Base-by-base conservation (phyloP, 306 rosid species). In the Gleditsia sinensis region DNA sequence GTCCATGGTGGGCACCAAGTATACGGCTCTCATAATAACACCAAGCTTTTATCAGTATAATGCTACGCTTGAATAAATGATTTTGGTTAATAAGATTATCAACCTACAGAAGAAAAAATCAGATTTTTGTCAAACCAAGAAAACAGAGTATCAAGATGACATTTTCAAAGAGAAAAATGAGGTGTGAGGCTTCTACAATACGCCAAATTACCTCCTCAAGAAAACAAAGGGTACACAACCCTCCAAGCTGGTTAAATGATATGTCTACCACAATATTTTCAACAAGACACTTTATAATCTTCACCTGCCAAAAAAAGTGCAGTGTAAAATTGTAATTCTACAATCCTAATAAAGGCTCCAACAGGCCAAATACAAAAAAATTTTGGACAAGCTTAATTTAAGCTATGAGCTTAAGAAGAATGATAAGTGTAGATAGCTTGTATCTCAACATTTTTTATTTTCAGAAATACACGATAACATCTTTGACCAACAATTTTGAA, bases 1-100 rank as follows among this genome's bases (percentile, higher is more conserved):
- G 95, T 75, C 97, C 97, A 86, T 91, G 95, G 74, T 91, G 97
- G 74, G 97, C 97, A 46, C 97, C 97, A 69, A 91, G 82, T 81
- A 91, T 86, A 17, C 97, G 95, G 60, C 97, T 89, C 81, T 91
- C 97, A 43, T 91, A 91, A 79, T 91, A 91, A 79, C 97, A 91
- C 97, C 97, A 91, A 17, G 97, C 97, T 81, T 91, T 91, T 76
- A 89, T 91, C 80, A 91, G 55, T 77, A 91, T 91, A 78, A 91
- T 80, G 74, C 97, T 89, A 21, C 95, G 95, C 86, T 91, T 91
- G 86, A 91, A 91, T 75, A 91, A 83, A 81, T 91, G 94, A 42
- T 87, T 78, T 49, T 89, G 93, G 67, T 79, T 82, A 72, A 91
- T 91, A 62, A 89, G 76, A 84, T 86, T 76, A 81, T 89, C 97